A percentile compares a stretch with the other conserved stretches of the same genome.
These are phyloP conservation scores for Pseudocercospora cruenta DNA, from an alignment of 2,329 filamentous ascomycete species.

Conservation along the genomic window DNA sequence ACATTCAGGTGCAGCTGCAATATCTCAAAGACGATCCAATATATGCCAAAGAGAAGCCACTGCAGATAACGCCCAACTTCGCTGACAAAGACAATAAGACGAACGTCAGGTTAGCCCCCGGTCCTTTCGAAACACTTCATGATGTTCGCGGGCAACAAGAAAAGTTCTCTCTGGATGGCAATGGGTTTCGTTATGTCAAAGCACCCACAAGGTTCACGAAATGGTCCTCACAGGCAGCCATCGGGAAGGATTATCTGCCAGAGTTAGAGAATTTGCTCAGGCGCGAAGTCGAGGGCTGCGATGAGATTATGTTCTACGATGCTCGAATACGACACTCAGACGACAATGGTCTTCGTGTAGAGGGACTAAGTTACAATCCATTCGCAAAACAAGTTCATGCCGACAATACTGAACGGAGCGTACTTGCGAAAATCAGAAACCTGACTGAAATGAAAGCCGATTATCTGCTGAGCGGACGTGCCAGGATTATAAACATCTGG, in stretches of 20 bases:
- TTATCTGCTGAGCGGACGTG: constrained; percentile 17
- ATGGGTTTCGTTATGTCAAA: constrained; percentile 34
- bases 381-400: constrained; percentile 37
- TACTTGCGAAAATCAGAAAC: constrained; percentile 31
- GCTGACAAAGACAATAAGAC: constrained; percentile 29
- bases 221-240: constrained; percentile 25
- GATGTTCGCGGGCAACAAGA: constrained; percentile 40
- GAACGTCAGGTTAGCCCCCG: constrained; percentile 30
- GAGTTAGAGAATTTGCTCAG: constrained; percentile 24
- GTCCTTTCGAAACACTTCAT: constrained; percentile 38
- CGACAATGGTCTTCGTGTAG: constrained; percentile 28
- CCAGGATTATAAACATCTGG: constrained; percentile 25
- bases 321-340: constrained; percentile 31
- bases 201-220: constrained; percentile 18
- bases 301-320: constrained; percentile 35
- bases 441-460: constrained; percentile 34
- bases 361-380: constrained; percentile 33
- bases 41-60: constrained; percentile 32
- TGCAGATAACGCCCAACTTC: constrained; percentile 36
- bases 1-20: constrained; percentile 38
- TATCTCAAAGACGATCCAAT: constrained; percentile 35
- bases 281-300: constrained; percentile 30
- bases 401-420: constrained; percentile 36
- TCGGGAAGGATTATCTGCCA: constrained; percentile 14
- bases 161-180: constrained; percentile 17